These are phyloP conservation scores for Exophiala dermatitidis DNA, from an alignment of 2,329 filamentous ascomycete species.

Conservation along the genomic window DNA sequence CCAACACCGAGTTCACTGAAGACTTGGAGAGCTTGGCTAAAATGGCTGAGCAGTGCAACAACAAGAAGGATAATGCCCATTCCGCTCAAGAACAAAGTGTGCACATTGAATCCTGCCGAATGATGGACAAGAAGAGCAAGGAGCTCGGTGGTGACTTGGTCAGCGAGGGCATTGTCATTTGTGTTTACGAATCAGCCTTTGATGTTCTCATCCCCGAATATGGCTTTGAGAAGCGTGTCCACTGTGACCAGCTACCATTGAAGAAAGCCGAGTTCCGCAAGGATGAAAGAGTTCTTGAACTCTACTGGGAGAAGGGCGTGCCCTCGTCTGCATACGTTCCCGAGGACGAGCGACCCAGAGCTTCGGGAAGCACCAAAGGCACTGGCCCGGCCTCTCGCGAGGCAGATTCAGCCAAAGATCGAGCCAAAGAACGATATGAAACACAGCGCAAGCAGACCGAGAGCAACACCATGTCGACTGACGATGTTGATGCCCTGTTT, in stretches of 20 bases:
- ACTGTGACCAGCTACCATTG: conserved; percentile 93
- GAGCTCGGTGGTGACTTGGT: conserved; percentile 86
- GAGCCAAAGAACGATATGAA: conserved; percentile 80
- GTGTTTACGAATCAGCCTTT: conserved; percentile 97
- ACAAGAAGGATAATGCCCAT: conserved; percentile 97
- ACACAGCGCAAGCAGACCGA: conserved; percentile 88
- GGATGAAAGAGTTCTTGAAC: conserved; percentile 84
- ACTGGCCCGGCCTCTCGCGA: conserved; percentile 65
- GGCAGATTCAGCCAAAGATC: conserved; percentile 73
- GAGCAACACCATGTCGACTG: conserved; percentile 85
- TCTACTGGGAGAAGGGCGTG: conserved; percentile 99
- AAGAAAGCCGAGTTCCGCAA: conserved; percentile 99
- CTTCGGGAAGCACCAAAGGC: conserved; percentile 63
- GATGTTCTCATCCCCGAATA: conserved; percentile 97
- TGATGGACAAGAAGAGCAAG: conserved; percentile 85
- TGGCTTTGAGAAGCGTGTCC: conserved; percentile 98
- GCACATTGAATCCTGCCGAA: conserved; percentile 93
- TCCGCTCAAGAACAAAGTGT: conserved; percentile 98
- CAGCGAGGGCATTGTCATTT: conserved; percentile 90
- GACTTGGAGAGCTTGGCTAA: conserved; percentile 83
- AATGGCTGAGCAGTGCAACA: conserved; percentile 93
- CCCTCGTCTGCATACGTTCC: conserved; percentile 93
- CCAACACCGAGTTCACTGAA: conserved; percentile 77
- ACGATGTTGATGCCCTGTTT: conserved; percentile 91
- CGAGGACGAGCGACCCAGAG: conserved; percentile 91